These are phyloP conservation scores for Hyaloscypha finlandica DNA, from an alignment of 495 filamentous ascomycete species.

Conservation along the genomic window DNA sequence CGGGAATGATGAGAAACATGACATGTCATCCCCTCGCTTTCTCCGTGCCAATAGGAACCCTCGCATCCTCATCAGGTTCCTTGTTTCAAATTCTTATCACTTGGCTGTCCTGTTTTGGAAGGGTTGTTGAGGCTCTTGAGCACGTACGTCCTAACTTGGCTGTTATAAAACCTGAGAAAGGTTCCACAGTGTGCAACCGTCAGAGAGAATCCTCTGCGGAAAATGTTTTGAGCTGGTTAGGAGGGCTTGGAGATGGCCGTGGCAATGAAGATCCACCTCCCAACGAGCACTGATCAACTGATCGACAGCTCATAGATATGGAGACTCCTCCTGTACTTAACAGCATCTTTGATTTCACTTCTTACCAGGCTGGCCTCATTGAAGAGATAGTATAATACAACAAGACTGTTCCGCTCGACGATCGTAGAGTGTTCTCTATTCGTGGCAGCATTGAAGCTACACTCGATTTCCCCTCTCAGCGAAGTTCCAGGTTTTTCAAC, in stretches of 20 bases:
- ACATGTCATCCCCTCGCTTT: conserved; percentile 6
- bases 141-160: conserved; percentile 17
- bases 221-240: conserved; percentile 13
- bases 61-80: not conserved
- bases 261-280: not conserved
- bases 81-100: conserved; percentile 6
- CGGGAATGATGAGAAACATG: conserved; percentile 1
- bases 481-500: conserved; percentile 11
- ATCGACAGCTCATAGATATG: not conserved
- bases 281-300: conserved; percentile 5
- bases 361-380: conserved; percentile 18
- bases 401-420: conserved; percentile 19
- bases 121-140: conserved; percentile 8
- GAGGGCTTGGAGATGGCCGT: conserved; percentile 9
- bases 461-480: conserved; percentile 17
- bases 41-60: conserved; percentile 6
- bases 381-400: conserved; percentile 24
- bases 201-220: conserved; percentile 1
- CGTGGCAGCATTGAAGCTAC: conserved; percentile 23
- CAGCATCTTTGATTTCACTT: conserved; percentile 9
- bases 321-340: not conserved
- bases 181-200: conserved; percentile 12
- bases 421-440: conserved; percentile 18
- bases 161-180: not conserved
- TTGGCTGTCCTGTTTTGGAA: conserved; percentile 12